Evolutionary conservation across 2,329 filamentous ascomycete genomes (phyloP), one percentile per base, ranked within the genome.

Genomic region (Aspergillus sp.): DNA sequence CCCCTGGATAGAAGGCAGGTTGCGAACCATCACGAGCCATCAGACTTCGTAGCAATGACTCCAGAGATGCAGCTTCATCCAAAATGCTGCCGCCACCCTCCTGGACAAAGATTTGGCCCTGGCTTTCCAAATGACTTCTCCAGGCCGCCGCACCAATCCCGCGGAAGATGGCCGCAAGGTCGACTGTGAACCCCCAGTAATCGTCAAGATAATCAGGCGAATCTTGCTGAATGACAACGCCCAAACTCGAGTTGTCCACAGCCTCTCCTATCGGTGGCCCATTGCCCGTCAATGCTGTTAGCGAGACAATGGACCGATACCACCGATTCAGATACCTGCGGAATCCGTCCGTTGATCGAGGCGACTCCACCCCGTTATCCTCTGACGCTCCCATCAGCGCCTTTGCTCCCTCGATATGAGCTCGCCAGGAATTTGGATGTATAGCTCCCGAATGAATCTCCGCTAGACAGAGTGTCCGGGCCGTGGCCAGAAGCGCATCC

Each of bases 391-490:
- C 53, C 58, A 71, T 62, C 43, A 71, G 51, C 3, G 65, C 68
- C 47, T 60, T 61, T 28, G 69, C 67, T 27, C 69, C 69, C 37
- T 67, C 66, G 30, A 72, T 60, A 53, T 72, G 69, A 10, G 65
- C 66, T 32, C 68, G 59, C 69, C 69, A 72, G 6, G 68, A 64
- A 44, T 67, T 62, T 0, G 62, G 60, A 31, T 68, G 58, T 33
- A 68, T 61, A 10, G 64, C 64, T 1, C 69, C 66, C 0, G 69
- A 68, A 48, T 68, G 65, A 5, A 70, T 67, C 48, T 72, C 68
- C 26, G 66, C 68, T 11, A 70, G 48, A 51, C 67, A 71, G 5
- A 72, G 57, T 2, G 68, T 72, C 19, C 67, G 61, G 7, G 67
- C 67, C 1, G 69, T 72, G 6, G 66, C 65, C 32, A 71, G 56